Base-by-base conservation (phyloP, 1,284 basidiomycete species). In the Inonotus hispidus region DNA sequence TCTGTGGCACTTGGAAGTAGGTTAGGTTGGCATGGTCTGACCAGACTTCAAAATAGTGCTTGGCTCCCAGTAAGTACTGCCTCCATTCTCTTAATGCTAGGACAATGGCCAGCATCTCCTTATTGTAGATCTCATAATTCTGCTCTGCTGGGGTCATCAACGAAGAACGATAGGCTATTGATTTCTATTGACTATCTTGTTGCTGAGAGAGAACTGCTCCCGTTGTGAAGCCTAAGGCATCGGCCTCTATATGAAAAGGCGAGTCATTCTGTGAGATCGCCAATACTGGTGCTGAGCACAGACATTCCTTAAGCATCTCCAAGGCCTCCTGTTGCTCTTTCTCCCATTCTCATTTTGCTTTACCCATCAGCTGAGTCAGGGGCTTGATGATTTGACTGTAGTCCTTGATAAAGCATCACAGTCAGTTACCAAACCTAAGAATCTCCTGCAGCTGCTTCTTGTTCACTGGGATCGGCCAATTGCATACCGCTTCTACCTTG, bases 41-140 rank as follows among this genome's bases (percentile, higher is more conserved):
- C 49, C 64, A 64, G 4, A 74, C 63, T 8, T 67, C 62, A 8
- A 70, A 55, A 7, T 16, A 39, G 6, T 59, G 41, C 11, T 27
- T 23, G 32, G 57, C 70, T 64, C 25, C 59, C 21, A 43, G 64
- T 3, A 63, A 70, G 56, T 71, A 73, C 39, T 73, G 69, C 5
- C 69, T 53, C 74, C 73, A 79, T 39, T 68, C 71, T 56, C 74
- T 64, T 11, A 77, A 61, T 0, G 70, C 63, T n/a, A 62, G 7
- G 6, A 77, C 71, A 19, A 79, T 73, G 0, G 74, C 73, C 0
- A 81, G 43, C 16, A 83, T 58, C 69, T 84, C 79, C 58, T 74
- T 71, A 64, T 84, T 75, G 65, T 79, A 74, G 38, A 78, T 76
- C 21, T 75, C 70, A 66, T 81, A 82, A 64, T 82, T 82, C 4